These are phyloP conservation scores for Nakazawaea holstii DNA, from an alignment of 805 yeast genomes.

Conservation along the genomic window DNA sequence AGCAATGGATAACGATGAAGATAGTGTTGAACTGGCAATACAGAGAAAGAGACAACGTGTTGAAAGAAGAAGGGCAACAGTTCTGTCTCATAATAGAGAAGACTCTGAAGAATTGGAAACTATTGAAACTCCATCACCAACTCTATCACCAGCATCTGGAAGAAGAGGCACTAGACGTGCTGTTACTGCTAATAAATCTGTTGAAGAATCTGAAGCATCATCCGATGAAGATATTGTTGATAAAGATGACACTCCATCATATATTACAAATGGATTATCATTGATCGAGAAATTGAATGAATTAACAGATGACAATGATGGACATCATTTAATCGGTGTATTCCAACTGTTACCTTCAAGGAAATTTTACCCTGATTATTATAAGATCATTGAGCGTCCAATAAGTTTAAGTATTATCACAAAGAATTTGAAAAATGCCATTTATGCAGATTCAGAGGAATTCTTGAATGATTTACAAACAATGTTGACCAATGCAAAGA, in stretches of 20 bases:
- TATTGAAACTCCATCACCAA: slow-evolving; percentile 14
- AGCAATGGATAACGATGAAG: slow-evolving; percentile 72
- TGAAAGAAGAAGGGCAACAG: slow-evolving; percentile 33
- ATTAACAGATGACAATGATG: slow-evolving; percentile 40
- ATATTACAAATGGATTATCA: slow-evolving; percentile 16
- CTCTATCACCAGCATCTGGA: slow-evolving; percentile 13
- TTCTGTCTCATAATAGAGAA: slow-evolving; percentile 20
- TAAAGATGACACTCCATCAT: slow-evolving; percentile 11
- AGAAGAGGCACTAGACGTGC: not conserved
- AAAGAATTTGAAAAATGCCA: slow-evolving; percentile 37
- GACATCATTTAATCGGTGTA: slow-evolving; percentile 41
- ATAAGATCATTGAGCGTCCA: slow-evolving; percentile 54
- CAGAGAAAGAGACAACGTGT: slow-evolving; percentile 41
- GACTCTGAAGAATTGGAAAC: slow-evolving; percentile 22
- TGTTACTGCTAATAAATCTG: not conserved
- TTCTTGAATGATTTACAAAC: slow-evolving; percentile 43
- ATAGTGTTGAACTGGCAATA: slow-evolving; percentile 55
- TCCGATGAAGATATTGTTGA: not conserved
- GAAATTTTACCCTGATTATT: slow-evolving; percentile 81
- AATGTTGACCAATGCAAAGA: slow-evolving; percentile 65
- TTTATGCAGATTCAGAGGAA: slow-evolving; percentile 34
- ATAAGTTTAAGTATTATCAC: slow-evolving; percentile 51
- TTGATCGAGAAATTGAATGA: slow-evolving; percentile 39
- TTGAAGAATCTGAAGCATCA: slow-evolving; percentile 1
- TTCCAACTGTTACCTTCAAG: slow-evolving; percentile 71